Evolutionary conservation across 768 basidiomycete genomes (phyloP), one percentile per base, ranked within the genome.

Genomic region (Rubroboletus satanas): DNA sequence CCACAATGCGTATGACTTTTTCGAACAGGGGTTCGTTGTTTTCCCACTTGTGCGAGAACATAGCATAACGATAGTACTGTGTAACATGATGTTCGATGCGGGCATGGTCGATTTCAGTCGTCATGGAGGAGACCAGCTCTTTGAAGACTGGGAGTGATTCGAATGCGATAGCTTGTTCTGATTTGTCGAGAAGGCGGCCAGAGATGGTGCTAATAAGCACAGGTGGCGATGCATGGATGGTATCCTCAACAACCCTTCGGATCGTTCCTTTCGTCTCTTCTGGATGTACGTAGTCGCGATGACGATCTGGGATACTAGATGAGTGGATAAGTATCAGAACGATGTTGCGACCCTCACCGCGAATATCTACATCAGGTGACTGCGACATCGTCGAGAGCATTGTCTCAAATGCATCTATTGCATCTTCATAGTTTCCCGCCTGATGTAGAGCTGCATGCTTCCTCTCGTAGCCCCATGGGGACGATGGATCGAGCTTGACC

Each of bases 141-240:
- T 23, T 7, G 21, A 59, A 59, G 5, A 36, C 3, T 14, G 52
- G 36, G 0, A 29, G 32, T 6, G 39, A 49, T 38, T 58, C 45
- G 5, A 62, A 61, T 49, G 29, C 11, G 6, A 37, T 21, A 0
- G 44, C 53, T 23, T 61, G 59, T 21, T 43, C 9, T 0, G 35
- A 9, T 32, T 50, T 49, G 55, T 61, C 9, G 26, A 32, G 15
- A 8, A 61, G 44, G 47, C 54, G 51, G 4, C 51, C 59, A 4
- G 56, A 36, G 4, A 11, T 18, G 17, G 52, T 61, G 33, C 56
- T 51, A 15, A 53, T 53, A n/a, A 61, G 57, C 7, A 55, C 41
- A 0, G n/a, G 51, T 2, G 53, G 57, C 0, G 36, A 59, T 10
- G 54, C 57, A 3, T 35, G 48, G 4, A 49, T 48, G 4, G 49